These are phyloP conservation scores for Podosphaera xanthii DNA, from an alignment of 2,329 filamentous ascomycete genomes.

Conservation along the genomic window DNA sequence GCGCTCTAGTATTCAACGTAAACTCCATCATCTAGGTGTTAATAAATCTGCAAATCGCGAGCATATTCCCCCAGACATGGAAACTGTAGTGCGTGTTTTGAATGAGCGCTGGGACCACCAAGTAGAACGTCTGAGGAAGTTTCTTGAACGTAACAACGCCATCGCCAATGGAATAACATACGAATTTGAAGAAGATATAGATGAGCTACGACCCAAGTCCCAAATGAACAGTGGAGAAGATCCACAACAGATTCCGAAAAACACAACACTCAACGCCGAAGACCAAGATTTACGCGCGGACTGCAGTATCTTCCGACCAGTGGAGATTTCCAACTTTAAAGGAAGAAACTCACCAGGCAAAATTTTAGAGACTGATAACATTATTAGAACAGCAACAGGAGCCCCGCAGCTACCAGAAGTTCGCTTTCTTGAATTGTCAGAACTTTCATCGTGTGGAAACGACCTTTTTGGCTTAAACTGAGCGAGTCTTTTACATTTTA, in stretches of 20 bases:
- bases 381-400: background rate
- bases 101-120: conserved; percentile 14
- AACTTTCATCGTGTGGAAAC: background rate
- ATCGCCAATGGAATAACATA: conserved; percentile 11
- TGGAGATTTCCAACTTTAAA: background rate
- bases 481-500: background rate
- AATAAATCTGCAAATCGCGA: conserved; percentile 11
- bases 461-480: background rate
- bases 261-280: conserved; percentile 15
- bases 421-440: background rate
- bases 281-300: conserved; percentile 13
- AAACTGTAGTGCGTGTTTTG: conserved; percentile 13
- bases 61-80: conserved; percentile 14
- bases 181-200: conserved; percentile 5
- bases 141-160: conserved; percentile 14
- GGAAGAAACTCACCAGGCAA: background rate
- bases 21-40: conserved; percentile 11
- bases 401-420: background rate
- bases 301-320: background rate
- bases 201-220: conserved; percentile 12
- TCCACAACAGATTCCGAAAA: conserved; percentile 15
- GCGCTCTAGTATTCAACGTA: conserved; percentile 13
- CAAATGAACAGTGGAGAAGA: conserved; percentile 14
- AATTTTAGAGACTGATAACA: background rate
- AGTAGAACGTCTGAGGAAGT: conserved; percentile 10